Evolutionary conservation across 768 basidiomycete species (phyloP).

Genomic region (Collybia sordida): DNA sequence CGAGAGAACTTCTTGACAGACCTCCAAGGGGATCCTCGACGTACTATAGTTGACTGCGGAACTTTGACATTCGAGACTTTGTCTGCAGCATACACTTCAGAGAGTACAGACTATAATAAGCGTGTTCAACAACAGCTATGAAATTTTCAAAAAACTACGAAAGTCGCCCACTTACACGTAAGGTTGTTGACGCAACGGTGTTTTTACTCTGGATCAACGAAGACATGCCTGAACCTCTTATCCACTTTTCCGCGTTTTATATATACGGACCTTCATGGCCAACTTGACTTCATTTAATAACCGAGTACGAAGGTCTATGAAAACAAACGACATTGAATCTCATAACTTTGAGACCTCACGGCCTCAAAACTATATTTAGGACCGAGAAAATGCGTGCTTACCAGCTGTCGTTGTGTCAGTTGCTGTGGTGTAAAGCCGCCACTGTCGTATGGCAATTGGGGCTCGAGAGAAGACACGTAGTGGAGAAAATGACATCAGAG

Average conservation of each 20-base stretch:
- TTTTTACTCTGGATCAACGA: constrained; percentile 48
- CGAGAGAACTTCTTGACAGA: not conserved
- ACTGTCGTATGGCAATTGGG: constrained; percentile 1
- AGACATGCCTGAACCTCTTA: constrained; percentile 2
- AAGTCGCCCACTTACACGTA: constrained; percentile 43
- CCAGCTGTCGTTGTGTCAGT: constrained; percentile 7
- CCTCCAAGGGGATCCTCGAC: constrained; percentile 7
- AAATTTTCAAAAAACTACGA: not conserved
- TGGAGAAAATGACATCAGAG: constrained; percentile 1
- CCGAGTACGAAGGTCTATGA: constrained; percentile 50
- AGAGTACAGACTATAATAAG: constrained; percentile 54
- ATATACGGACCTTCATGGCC: constrained; percentile 62
- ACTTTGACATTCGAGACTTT: constrained; percentile 47
- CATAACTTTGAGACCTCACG: not conserved
- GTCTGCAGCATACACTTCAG: constrained; percentile 69
- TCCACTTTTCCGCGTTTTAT: not conserved
- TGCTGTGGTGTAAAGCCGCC: constrained; percentile 5
- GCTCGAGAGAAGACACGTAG: constrained; percentile 2
- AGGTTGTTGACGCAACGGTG: constrained; percentile 50
- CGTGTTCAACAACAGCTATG: not conserved
- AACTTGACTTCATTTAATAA: constrained; percentile 56
- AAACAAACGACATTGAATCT: not conserved
- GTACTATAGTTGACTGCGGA: constrained; percentile 46
- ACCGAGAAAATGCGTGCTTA: not conserved
- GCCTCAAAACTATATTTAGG: too few species aligned